Percentiles rank a stretch among this genome's conserved stretches.
phyloP scores from a whole-genome alignment of 2,329 filamentous ascomycete species.

The Cordyceps farinosa region DNA sequence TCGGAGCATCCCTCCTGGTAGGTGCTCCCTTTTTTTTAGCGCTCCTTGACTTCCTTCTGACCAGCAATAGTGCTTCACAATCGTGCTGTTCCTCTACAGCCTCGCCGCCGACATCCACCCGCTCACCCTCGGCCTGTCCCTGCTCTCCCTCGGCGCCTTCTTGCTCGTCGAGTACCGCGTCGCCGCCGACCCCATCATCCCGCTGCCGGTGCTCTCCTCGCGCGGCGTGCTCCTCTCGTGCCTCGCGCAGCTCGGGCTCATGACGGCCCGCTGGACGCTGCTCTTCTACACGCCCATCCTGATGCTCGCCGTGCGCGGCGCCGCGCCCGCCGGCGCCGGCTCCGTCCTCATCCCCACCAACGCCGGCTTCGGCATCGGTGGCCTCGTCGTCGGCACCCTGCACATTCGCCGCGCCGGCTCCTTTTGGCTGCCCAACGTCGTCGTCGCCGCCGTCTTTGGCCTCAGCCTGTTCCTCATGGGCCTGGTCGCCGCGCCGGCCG shows the following conservation, averaged over 20 bases:
- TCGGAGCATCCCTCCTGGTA: constrained; percentile 65
- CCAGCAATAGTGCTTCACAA: constrained; percentile 51
- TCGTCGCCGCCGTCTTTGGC: constrained; percentile 61
- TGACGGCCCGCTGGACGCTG: constrained; percentile 77
- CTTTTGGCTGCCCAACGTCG: constrained; percentile 64
- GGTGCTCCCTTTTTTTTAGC: constrained; percentile 23
- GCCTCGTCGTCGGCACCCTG: constrained; percentile 67
- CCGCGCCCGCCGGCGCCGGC: constrained; percentile 66
- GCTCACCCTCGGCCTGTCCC: constrained; percentile 58
- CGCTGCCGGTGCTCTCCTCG: constrained; percentile 64
- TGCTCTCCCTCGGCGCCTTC: constrained; percentile 50
- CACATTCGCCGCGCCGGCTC: constrained; percentile 71
- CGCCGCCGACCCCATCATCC: constrained; percentile 69
- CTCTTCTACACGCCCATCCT: constrained; percentile 80
- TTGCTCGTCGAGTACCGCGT: constrained; percentile 60
- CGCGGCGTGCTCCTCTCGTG: constrained; percentile 71
- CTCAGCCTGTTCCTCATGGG: constrained; percentile 56
- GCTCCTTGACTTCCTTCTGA: constrained; percentile 18
- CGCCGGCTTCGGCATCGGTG: constrained; percentile 70
- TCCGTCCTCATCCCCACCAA: constrained; percentile 80
- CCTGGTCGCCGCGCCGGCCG: constrained; percentile 47
- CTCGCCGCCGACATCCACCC: constrained; percentile 61
- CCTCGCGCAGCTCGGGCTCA: constrained; percentile 69
- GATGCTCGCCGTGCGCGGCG: constrained; percentile 70
- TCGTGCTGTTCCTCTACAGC: constrained; percentile 69